Evolutionary conservation across 768 basidiomycete genomes (phyloP).

Genomic region (Phanerochaete carnosa): DNA sequence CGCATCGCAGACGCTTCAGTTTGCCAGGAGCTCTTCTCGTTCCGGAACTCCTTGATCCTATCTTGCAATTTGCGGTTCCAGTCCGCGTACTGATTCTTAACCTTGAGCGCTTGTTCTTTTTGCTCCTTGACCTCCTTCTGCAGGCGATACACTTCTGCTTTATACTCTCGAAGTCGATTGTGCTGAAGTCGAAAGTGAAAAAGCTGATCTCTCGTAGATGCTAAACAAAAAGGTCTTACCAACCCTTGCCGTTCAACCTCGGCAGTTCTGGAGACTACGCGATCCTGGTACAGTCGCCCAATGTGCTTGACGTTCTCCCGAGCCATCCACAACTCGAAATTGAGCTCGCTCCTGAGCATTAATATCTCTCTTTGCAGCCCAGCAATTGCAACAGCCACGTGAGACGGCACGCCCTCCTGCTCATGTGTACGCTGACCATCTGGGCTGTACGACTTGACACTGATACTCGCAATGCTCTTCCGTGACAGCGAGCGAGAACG

Average conservation of each 20-base stretch:
- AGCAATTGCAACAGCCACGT: slow-evolving; percentile 64
- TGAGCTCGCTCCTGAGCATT: slow-evolving; percentile 74
- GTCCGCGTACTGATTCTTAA: slow-evolving; percentile 76
- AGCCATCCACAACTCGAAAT: slow-evolving; percentile 82
- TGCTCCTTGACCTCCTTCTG: slow-evolving; percentile 71
- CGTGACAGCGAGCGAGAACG: slow-evolving; percentile 24
- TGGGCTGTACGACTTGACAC: slow-evolving; percentile 6
- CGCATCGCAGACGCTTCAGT: slow-evolving; percentile 66
- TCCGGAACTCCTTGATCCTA: slow-evolving; percentile 68
- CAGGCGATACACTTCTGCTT: slow-evolving; percentile 60
- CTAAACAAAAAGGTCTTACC: slow-evolving; percentile 40
- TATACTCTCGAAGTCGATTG: slow-evolving; percentile 79
- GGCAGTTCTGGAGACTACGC: slow-evolving; percentile 66
- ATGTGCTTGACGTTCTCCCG: slow-evolving; percentile 81
- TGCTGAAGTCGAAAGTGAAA: slow-evolving; percentile 42
- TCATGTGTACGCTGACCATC: not conserved
- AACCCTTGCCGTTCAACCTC: slow-evolving; percentile 81
- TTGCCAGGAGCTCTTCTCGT: slow-evolving; percentile 78
- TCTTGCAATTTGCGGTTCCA: slow-evolving; percentile 83
- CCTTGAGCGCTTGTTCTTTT: slow-evolving; percentile 65
- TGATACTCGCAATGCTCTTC: slow-evolving; percentile 10
- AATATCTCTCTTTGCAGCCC: slow-evolving; percentile 73
- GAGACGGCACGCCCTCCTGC: slow-evolving; percentile 32
- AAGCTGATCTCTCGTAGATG: not conserved
- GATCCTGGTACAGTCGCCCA: slow-evolving; percentile 73